Evolutionary conservation across 2,329 filamentous ascomycete genomes (phyloP).

Genomic region (Celoporthe dispersa): DNA sequence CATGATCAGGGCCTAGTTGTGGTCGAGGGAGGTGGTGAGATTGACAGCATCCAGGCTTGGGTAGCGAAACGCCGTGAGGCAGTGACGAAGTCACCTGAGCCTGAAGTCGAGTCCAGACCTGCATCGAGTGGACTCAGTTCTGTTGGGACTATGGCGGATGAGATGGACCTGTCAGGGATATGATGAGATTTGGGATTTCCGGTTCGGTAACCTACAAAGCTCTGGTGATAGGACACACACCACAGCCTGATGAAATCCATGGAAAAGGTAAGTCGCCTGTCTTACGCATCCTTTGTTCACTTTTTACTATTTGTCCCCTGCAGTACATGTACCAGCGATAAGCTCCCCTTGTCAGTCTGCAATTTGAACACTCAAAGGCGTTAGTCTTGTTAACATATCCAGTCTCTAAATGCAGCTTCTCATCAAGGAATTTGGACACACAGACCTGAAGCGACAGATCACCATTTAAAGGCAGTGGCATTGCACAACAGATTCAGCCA

Average conservation of each 20-base stretch:
- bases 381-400: not conserved
- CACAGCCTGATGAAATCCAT: not conserved
- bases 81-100: slow-evolving; percentile 30
- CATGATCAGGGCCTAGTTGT: slow-evolving; percentile 73
- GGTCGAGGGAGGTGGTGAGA: slow-evolving; percentile 74
- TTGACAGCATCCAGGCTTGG: slow-evolving; percentile 72
- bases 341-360: not conserved
- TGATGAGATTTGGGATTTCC: slow-evolving; percentile 22
- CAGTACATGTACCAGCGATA: not conserved
- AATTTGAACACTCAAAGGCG: not conserved
- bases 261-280: not conserved
- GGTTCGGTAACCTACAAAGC: not conserved
- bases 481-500: not conserved
- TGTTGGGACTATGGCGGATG: slow-evolving; percentile 51
- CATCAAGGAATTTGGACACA: not conserved
- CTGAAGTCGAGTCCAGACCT: slow-evolving; percentile 47
- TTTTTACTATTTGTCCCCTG: not conserved
- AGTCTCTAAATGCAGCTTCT: not conserved
- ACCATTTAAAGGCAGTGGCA: not conserved
- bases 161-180: slow-evolving; percentile 50
- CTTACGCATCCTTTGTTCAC: not conserved
- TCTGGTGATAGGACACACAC: not conserved
- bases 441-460: not conserved
- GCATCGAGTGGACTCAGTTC: slow-evolving; percentile 63
- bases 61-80: slow-evolving; percentile 44